Evolutionary conservation across 345 rosid species (phyloP).

Genomic region (Rhodamnia rubescens): DNA sequence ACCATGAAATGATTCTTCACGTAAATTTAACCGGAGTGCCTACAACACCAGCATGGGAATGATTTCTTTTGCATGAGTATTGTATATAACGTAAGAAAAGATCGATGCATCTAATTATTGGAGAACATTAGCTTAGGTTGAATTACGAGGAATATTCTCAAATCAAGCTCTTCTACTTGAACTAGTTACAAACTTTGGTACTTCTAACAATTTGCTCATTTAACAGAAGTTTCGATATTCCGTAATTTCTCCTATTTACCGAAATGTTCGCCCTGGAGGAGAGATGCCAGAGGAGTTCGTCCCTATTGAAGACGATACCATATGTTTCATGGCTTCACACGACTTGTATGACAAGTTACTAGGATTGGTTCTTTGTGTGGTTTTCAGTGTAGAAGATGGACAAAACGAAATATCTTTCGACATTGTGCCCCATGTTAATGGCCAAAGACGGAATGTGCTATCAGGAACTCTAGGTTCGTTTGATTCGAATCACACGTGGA

Average conservation of each 20-base stretch:
- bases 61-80: background rate
- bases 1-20: background rate
- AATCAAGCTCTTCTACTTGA: background rate
- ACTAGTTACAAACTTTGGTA: background rate
- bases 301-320: background rate
- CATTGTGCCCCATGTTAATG: fast-evolving
- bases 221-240: background rate
- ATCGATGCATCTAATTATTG: background rate
- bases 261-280: background rate
- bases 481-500: background rate
- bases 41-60: background rate
- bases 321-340: background rate
- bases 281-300: background rate
- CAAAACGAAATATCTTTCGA: background rate
- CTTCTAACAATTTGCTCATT: background rate
- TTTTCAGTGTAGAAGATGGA: background rate
- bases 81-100: too few relatives aligned
- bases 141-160: background rate
- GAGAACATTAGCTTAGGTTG: background rate
- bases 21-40: background rate
- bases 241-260: fast-evolving
- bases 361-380: background rate
- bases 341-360: background rate
- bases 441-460: background rate
- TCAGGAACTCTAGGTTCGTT: background rate